phyloP scores from a whole-genome alignment of 352 stramenopile species.

The Pythium brassicae region DNA sequence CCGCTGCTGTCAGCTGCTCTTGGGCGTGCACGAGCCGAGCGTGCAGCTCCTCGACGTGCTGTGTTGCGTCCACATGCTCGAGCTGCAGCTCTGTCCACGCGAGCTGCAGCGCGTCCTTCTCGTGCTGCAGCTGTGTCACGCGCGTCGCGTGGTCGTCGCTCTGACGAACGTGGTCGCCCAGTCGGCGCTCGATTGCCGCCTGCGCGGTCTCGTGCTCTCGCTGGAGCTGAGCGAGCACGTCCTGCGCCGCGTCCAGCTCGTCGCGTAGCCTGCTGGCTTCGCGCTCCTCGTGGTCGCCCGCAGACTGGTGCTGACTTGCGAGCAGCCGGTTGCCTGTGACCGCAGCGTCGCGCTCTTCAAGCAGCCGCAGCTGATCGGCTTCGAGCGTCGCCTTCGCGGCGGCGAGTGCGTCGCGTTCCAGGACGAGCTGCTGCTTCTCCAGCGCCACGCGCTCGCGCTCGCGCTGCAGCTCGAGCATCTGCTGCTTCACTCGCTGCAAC shows the following conservation, averaged over 20 bases:
- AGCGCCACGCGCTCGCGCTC: slow-evolving; percentile 1
- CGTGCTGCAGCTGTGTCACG: slow-evolving; percentile 31
- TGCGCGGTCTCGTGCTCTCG: slow-evolving; percentile 14
- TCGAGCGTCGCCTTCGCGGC: slow-evolving; percentile 4
- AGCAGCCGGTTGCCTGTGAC: slow-evolving; percentile 1
- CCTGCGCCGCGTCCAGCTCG: slow-evolving; percentile 1
- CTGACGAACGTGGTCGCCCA: slow-evolving; percentile 20
- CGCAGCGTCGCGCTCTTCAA: slow-evolving; percentile 8
- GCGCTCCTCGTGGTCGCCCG: slow-evolving; percentile 6
- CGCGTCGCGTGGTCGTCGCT: slow-evolving; percentile 18
- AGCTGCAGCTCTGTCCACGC: slow-evolving; percentile 42
- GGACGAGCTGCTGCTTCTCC: slow-evolving; percentile 8
- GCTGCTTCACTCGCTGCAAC: slow-evolving; percentile 6
- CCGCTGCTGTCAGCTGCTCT: slow-evolving; percentile 21
- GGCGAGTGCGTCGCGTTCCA: slow-evolving; percentile 22
- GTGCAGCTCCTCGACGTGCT: slow-evolving; percentile 57
- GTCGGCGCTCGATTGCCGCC: slow-evolving; percentile 17
- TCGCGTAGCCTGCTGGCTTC: neutral
- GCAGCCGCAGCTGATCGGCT: neutral
- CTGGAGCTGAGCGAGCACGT: slow-evolving; percentile 14
- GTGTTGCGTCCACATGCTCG: slow-evolving; percentile 42
- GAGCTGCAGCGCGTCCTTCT: slow-evolving; percentile 34
- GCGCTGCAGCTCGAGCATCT: slow-evolving; percentile 8
- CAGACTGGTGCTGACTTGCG: slow-evolving; percentile 2
- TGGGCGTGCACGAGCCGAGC: slow-evolving; percentile 43